Base-by-base conservation (phyloP, 768 basidiomycete species). In the Cyathus striatus region DNA sequence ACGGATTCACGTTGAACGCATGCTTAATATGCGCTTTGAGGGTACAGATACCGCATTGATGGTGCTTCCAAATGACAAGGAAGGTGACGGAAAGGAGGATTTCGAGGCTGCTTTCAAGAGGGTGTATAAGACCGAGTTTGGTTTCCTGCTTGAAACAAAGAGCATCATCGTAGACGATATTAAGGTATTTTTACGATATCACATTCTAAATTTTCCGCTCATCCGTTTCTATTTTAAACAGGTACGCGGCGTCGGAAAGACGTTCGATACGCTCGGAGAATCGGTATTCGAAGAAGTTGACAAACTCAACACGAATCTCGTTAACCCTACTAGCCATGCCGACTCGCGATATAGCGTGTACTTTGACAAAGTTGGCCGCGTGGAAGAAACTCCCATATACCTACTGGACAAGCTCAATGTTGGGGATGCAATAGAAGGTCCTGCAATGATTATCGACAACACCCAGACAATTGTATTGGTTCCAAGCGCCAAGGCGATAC, bases 381-480 rank as follows among this genome's bases (percentile, higher is more conserved):
- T 90, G 26, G 63, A 78, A 27, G 74, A 88, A 47, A 89, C 88
- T 0, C 93, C 92, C 0, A 85, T 97, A 20, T 95, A 73, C 60
- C 55, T 83, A 52, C 65, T 97, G 47, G 78, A 78, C 33, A 64
- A 68, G 12, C 62, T 97, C 44, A 68, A 65, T 0, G 66, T 81
- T 10, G 93, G 92, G 3, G 85, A 91, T 44, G 66, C 71, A 30
- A 68, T 95, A 21, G 63, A 75, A 34, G 95, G 94, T 6, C 93
- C 95, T 6, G 90, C 92, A 25, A 85, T 97, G 78, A 85, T 98
- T 47, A 89, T 96, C 53, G 94, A 98, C 61, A 73, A 90, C 51
- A 97, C 94, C 17, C 95, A 96, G 68, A 96, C 94, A 18, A 90
- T 97, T 47, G 86, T 98, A 23, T 63, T 98, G 3, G 79, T 91